Percentiles rank a stretch among this genome's conserved stretches.
Evolutionary conservation across 371 early-diverging fungal species (phyloP).

Genomic region (Lichtheimia corymbifera): DNA sequence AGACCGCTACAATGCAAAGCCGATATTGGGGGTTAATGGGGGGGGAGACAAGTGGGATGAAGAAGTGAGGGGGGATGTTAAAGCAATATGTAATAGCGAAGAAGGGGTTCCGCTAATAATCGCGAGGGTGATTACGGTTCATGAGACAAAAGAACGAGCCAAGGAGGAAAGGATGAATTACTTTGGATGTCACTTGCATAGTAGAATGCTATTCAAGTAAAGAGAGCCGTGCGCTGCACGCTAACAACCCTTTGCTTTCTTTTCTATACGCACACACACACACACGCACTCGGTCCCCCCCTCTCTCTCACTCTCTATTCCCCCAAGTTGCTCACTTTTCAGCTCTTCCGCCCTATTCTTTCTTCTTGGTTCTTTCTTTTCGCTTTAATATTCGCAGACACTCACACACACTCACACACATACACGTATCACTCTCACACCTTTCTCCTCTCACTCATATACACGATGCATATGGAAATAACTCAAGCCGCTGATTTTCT

Average conservation of each 20-base stretch:
- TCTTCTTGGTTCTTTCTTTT: slow-evolving; percentile 5
- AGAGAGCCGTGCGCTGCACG: slow-evolving; percentile 5
- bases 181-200: no score
- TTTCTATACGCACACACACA: background rate
- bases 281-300: background rate
- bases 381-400: background rate
- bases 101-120: no score
- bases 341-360: background rate
- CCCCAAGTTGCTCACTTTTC: background rate
- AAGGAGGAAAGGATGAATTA: background rate
- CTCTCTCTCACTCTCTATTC: background rate
- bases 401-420: no score
- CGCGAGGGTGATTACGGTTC: no score
- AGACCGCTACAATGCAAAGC: no score
- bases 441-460: background rate
- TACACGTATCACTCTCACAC: slow-evolving; percentile 5
- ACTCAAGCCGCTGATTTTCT: slow-evolving; percentile 63
- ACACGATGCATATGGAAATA: slow-evolving; percentile 65
- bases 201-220: background rate
- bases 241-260: background rate
- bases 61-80: no score
- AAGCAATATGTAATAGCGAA: no score
- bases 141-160: background rate
- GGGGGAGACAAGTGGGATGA: background rate
- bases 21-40: no score